phyloP scores from a whole-genome alignment of 306 rosid species.

The Astragalus membranaceus region DNA sequence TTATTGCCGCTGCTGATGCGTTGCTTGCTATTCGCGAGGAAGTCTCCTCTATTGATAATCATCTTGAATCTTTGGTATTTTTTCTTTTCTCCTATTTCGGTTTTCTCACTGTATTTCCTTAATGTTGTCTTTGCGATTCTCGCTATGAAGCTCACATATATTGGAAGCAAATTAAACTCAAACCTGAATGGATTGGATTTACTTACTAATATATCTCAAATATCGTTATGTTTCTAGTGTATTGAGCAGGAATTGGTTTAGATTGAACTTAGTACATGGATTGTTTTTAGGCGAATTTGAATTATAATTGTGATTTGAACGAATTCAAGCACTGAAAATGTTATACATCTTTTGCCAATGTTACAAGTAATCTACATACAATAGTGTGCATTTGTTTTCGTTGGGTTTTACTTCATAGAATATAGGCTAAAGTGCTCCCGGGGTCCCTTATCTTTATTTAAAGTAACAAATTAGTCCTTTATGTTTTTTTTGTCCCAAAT shows the following conservation, averaged over 20 bases:
- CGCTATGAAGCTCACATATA: neutral
- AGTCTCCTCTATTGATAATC: slow-evolving; percentile 42
- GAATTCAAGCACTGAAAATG: neutral
- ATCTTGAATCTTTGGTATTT: slow-evolving; percentile 32
- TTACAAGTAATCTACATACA: neutral
- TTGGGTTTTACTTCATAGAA: neutral
- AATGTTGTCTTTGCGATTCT: neutral
- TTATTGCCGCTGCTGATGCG: slow-evolving; percentile 86
- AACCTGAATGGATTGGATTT: neutral
- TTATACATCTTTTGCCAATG: neutral
- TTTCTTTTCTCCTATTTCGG: neutral
- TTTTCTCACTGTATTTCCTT: neutral
- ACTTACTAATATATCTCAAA: neutral
- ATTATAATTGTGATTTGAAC: neutral
- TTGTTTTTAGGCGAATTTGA: neutral
- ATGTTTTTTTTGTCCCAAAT: too few relatives aligned
- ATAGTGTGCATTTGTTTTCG: neutral
- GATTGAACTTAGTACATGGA: neutral
- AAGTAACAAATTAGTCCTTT: too few relatives aligned
- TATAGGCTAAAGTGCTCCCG: too few relatives aligned
- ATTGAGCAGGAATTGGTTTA: neutral
- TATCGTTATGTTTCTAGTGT: neutral
- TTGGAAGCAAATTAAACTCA: neutral
- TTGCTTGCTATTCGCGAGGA: slow-evolving; percentile 81
- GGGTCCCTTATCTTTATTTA: too few relatives aligned